Base-by-base conservation (phyloP, 2,329 filamentous ascomycete genomes). In the Cladosporium sp. region DNA sequence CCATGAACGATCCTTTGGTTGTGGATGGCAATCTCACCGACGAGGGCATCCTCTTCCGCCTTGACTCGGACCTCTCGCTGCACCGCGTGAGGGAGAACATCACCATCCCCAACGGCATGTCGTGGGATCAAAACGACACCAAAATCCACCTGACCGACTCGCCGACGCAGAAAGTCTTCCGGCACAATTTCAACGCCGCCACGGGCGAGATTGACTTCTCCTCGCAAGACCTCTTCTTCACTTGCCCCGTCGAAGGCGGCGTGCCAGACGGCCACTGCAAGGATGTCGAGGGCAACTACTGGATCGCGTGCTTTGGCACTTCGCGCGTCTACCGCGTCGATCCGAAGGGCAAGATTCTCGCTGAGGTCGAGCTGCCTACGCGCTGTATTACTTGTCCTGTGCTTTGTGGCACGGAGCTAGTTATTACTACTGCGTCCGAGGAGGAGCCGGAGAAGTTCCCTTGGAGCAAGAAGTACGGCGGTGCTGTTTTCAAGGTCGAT, bases 81-180 rank as follows among this genome's bases (percentile, higher is more conserved):
- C 79, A 83, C 65, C 79, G 81, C 36, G 78, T 89, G 62, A 78
- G 88, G 58, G 76, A 81, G 54, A 77, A 78, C 51, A 64, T 95
- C 65, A 87, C 81, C 34, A 95, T 96, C 64, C 91, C 92, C 57
- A 96, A 96, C 75, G 87, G 89, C 49, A 85, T 92, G 50, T 87
- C 88, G 62, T 96, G 90, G 89, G 91, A 89, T 40, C 78, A 80
- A 12, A 83, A 88, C 68, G 78, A 83, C 66, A 83, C 83, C 70
- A 90, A 81, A 57, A 85, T 94, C 81, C 96, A 90, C 79, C 87
- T 92, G 69, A 91, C 90, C 22, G 87, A 96, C 76, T 90, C 90
- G 37, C 85, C 87, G 4, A 83, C 82, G 32, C 80, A 81, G 60
- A 83, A 83, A 57, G 86, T 97, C 63, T 86, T 83, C 65, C 85